A percentile compares a stretch with the other conserved stretches of the same genome.
Evolutionary conservation across 768 basidiomycete genomes (phyloP).

Genomic region (Naganishia randhawae): DNA sequence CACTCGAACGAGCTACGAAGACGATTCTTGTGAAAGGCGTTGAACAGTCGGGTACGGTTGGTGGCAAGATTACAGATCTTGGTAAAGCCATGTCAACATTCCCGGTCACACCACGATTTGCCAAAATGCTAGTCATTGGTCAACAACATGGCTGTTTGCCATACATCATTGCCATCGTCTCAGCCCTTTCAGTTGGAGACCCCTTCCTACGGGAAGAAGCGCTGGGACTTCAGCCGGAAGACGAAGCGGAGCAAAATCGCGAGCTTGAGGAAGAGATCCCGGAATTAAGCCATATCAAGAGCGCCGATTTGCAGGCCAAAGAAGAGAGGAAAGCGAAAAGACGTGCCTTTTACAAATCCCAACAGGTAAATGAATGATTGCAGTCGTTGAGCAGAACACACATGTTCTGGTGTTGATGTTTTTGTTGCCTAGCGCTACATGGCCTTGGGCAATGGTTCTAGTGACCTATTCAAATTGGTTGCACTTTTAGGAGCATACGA

Average conservation of each 20-base stretch:
- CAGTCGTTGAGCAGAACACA: not conserved
- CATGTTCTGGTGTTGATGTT: not conserved
- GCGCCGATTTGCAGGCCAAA: slow-evolving; percentile 50
- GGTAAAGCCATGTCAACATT: slow-evolving; percentile 91
- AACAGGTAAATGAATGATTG: slow-evolving; percentile 59
- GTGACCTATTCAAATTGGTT: slow-evolving; percentile 80
- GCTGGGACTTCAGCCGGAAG: slow-evolving; percentile 46
- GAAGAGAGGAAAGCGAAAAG: slow-evolving; percentile 61
- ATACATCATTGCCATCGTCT: slow-evolving; percentile 85
- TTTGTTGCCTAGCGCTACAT: slow-evolving; percentile 61
- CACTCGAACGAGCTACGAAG: slow-evolving; percentile 57
- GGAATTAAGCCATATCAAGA: slow-evolving; percentile 54
- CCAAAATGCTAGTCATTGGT: slow-evolving; percentile 87
- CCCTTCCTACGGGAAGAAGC: slow-evolving; percentile 83
- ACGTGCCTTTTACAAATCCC: slow-evolving; percentile 75
- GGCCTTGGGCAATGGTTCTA: slow-evolving; percentile 70
- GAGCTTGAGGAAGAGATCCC: slow-evolving; percentile 53
- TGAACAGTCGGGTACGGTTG: slow-evolving; percentile 45
- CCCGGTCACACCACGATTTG: slow-evolving; percentile 87
- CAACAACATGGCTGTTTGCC: slow-evolving; percentile 85
- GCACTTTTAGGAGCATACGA: slow-evolving; percentile 97
- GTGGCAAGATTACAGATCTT: slow-evolving; percentile 75
- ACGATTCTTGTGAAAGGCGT: slow-evolving; percentile 44
- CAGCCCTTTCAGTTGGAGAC: slow-evolving; percentile 87
- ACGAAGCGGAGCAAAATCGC: slow-evolving; percentile 55